Percentiles rank a stretch among this genome's conserved stretches.
phyloP scores from a whole-genome alignment of 352 stramenopile genomes.

The Phytophthora niederhauseri region DNA sequence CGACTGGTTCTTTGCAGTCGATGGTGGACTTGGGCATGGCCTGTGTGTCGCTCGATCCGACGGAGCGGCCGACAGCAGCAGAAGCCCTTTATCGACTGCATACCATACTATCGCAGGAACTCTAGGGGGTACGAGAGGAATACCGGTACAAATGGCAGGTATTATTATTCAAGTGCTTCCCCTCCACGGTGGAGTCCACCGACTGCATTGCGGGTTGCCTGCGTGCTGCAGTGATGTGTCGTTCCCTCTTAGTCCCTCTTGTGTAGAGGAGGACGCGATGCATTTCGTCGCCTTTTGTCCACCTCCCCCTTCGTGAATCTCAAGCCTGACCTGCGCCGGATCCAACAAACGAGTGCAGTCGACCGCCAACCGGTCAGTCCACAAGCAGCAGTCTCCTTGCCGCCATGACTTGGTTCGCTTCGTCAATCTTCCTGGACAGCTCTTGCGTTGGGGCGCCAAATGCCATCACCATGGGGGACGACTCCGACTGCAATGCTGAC shows the following conservation, averaged over 20 bases:
- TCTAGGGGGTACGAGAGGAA: too few species aligned
- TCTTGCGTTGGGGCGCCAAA: neutral
- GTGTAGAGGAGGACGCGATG: neutral
- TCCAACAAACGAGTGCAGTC: too few species aligned
- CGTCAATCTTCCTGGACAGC: neutral
- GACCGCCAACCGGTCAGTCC: neutral
- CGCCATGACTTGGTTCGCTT: neutral
- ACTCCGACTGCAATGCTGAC: neutral
- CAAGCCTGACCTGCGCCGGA: too few species aligned
- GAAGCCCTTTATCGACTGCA: constrained; percentile 37
- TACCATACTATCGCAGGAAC: neutral
- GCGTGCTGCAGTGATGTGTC: constrained; percentile 43
- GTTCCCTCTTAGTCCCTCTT: neutral
- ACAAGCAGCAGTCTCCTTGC: neutral
- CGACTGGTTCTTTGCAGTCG: constrained; percentile 13
- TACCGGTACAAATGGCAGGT: too few species aligned
- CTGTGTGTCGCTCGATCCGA: constrained; percentile 35
- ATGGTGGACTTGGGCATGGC: constrained; percentile 30
- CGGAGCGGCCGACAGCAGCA: constrained; percentile 37
- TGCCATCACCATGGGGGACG: neutral
- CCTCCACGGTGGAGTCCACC: too few species aligned
- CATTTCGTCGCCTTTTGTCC: neutral
- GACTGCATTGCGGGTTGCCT: neutral
- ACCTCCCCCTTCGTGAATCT: neutral
- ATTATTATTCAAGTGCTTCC: too few species aligned